Base-by-base conservation (phyloP, 228 moss, liverwort and hornwort genomes). In the Sphagnum magellanicum region DNA sequence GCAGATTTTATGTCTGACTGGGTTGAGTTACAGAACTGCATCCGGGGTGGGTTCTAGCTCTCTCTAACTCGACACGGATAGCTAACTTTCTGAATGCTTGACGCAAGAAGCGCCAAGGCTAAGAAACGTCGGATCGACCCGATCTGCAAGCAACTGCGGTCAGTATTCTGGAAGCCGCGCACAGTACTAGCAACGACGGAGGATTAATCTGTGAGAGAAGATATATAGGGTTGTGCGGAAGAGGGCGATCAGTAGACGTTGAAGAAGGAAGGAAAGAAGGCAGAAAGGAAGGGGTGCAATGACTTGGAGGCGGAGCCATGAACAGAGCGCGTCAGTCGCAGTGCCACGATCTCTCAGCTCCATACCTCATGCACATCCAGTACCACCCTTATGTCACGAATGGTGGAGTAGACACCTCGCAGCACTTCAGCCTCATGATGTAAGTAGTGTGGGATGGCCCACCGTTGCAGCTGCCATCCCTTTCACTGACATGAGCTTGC, bases 301-400 rank as follows among this genome's bases (percentile, higher is more conserved):
- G 94, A 88, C 84, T 85, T 89, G 91, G 71, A 87, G 91, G 78
- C 91, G 74, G 68, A 88, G 85, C 46, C 85, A 91, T 79, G 88
- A 89, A 78, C 91, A 81, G 32, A 3, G 32, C 32, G 32, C 32
- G 75, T 91, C 94, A 32, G 90, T 91, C 67, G 90, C 90, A 17
- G 88, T 95, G 83, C 91, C 94, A 52, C 88, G 89, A 61, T 84
- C 91, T 47, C 84, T 86, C 49, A 90, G 89, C 71, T 85, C 88
- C 79, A 88, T 94, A 51, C 88, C 89, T 32, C 32, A 32, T 51
- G 90, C 87, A 16, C 88, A 90, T 73, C 88, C 88, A 32, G 32
- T 32, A 14, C 80, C 83, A 58, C 88, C 89, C 15, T 90, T 89
- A 65, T 86, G 91, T 55, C 32, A 32, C 32, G 91, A 88, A 74